Evolutionary conservation across 352 stramenopile species (phyloP).

Genomic region (Pythium apleroticum): DNA sequence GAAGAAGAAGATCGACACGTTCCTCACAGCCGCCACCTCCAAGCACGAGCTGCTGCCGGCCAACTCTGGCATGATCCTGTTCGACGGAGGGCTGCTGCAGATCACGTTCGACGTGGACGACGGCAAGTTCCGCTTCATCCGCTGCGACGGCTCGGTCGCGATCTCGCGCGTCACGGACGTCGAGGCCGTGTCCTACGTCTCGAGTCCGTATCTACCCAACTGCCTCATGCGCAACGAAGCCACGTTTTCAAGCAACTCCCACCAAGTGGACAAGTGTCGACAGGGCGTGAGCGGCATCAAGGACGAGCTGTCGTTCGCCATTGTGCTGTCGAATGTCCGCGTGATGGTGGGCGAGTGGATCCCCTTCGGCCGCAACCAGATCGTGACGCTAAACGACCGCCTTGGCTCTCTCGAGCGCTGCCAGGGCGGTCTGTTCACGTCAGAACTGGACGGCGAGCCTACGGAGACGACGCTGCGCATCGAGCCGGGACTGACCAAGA

Average conservation of each 20-base stretch:
- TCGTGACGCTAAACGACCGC: slow-evolving; percentile 97
- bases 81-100: slow-evolving; percentile 90
- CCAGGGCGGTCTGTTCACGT: slow-evolving; percentile 96
- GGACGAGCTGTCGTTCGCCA: slow-evolving; percentile 95
- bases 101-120: slow-evolving; percentile 91
- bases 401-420: slow-evolving; percentile 95
- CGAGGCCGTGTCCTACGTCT: slow-evolving; percentile 97
- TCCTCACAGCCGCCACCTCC: slow-evolving; percentile 37
- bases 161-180: slow-evolving; percentile 94
- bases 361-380: slow-evolving; percentile 97
- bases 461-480: slow-evolving; percentile 81
- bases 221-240: slow-evolving; percentile 93
- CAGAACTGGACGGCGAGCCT: slow-evolving; percentile 87
- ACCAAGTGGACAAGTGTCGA: slow-evolving; percentile 85
- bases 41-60: slow-evolving; percentile 31
- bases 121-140: slow-evolving; percentile 87
- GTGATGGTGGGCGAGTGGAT: slow-evolving; percentile 98
- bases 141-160: slow-evolving; percentile 83
- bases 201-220: slow-evolving; percentile 94
- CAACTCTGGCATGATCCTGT: slow-evolving; percentile 89
- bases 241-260: slow-evolving; percentile 94
- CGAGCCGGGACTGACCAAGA: slow-evolving; percentile 91
- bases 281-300: slow-evolving; percentile 85
- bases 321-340: slow-evolving; percentile 95
- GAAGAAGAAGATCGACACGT: slow-evolving; percentile 61